phyloP scores from a whole-genome alignment of 2,329 filamentous ascomycete genomes.

The Stemphylium vesicarium region DNA sequence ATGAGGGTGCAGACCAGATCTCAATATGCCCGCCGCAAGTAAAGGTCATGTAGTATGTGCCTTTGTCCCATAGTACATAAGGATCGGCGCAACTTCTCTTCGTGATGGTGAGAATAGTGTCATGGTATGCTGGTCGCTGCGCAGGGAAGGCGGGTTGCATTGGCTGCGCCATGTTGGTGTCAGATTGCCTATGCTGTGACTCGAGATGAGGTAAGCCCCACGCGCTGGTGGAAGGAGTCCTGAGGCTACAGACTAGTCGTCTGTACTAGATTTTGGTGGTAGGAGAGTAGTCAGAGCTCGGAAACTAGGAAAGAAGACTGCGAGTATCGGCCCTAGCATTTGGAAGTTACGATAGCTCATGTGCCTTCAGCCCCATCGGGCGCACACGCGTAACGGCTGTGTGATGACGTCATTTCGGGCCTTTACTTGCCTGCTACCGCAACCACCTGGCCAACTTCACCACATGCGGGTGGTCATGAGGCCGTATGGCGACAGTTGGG shows the following conservation, averaged over 20 bases:
- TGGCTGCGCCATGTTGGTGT: constrained; percentile 9
- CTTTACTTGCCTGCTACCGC: not conserved
- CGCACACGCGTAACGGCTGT: constrained; percentile 13
- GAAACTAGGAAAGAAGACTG: not conserved
- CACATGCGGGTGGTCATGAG: constrained; percentile 15
- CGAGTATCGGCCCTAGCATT: not conserved
- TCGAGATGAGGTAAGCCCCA: not conserved
- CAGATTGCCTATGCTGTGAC: not conserved
- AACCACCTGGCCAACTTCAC: constrained; percentile 1
- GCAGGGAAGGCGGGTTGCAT: constrained; percentile 9
- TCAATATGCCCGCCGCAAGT: constrained; percentile 54
- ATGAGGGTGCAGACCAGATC: constrained; percentile 51
- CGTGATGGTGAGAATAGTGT: constrained; percentile 53
- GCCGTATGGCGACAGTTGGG: not conserved
- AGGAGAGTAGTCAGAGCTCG: too few relatives aligned
- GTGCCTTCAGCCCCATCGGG: constrained; percentile 12
- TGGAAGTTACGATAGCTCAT: constrained; percentile 2
- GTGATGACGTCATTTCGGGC: constrained; percentile 21
- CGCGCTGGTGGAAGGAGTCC: too few relatives aligned
- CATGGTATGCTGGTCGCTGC: constrained; percentile 41
- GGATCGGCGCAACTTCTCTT: constrained; percentile 52
- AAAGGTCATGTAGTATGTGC: constrained; percentile 56
- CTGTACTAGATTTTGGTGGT: too few relatives aligned
- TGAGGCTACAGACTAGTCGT: too few relatives aligned
- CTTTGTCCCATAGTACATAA: constrained; percentile 52